Conservation (phyloP, 2,329 filamentous ascomycete genomes). For the Xylariaceae sp. region DNA sequence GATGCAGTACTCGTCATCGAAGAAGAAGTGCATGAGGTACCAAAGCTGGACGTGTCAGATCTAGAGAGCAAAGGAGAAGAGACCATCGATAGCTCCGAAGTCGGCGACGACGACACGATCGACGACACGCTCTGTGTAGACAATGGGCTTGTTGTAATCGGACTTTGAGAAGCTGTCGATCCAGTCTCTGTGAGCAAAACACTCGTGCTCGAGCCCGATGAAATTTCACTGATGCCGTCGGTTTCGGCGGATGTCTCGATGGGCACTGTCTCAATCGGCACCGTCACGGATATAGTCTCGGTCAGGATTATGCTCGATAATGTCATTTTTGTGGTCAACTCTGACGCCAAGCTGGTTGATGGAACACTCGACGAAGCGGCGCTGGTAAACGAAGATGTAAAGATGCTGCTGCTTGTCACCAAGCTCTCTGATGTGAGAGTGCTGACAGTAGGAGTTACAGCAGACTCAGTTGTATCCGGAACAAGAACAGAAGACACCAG, state of each 20-base stretch:
- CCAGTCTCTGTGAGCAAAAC: conserved; percentile 6
- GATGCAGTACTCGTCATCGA: conserved; percentile 9
- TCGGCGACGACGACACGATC: background rate
- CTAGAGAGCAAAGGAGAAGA: background rate
- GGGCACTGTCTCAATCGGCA: conserved; percentile 20
- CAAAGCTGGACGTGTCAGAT: background rate
- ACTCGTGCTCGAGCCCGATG: conserved; percentile 8
- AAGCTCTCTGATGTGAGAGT: conserved; percentile 10
- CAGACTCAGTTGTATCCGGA: background rate
- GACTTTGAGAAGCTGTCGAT: background rate
- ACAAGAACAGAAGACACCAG: background rate
- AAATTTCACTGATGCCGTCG: conserved; percentile 23
- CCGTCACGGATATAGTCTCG: conserved; percentile 20
- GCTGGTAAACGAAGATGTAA: conserved; percentile 2
- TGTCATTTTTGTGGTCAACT: conserved; percentile 17
- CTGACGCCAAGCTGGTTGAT: conserved; percentile 10
- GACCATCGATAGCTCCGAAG: background rate
- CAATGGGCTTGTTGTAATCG: conserved; percentile 1
- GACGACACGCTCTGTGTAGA: conserved; percentile 9
- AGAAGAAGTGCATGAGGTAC: conserved; percentile 6
- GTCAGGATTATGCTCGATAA: conserved; percentile 20
- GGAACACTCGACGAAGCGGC: conserved; percentile 4
- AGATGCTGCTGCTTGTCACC: conserved; percentile 7
- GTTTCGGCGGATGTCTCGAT: conserved; percentile 22
- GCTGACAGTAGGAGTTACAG: background rate